phyloP scores from a whole-genome alignment of 2,329 filamentous ascomycete genomes.

The Furcasterigmium furcatum region DNA sequence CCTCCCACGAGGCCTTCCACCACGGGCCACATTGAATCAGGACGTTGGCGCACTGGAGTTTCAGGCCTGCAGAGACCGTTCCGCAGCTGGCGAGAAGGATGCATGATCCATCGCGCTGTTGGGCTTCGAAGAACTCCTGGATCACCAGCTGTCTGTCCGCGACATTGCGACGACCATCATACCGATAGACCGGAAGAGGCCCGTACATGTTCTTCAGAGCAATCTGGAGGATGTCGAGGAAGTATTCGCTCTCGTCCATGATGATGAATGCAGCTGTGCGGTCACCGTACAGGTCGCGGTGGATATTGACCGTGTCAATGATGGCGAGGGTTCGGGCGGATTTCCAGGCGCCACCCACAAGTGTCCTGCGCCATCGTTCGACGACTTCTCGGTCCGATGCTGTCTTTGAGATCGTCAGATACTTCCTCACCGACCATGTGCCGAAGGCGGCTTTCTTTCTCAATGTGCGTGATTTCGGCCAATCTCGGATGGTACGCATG shows the following conservation, averaged over 20 bases:
- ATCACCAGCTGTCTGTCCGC: neutral
- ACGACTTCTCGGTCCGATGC: no score
- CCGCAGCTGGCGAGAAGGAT: neutral
- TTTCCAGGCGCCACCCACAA: no score
- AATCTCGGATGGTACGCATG: neutral
- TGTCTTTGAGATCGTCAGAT: neutral
- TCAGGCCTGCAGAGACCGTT: neutral
- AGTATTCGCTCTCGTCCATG: neutral
- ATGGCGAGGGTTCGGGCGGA: neutral
- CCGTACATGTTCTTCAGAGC: neutral
- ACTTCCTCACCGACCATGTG: neutral
- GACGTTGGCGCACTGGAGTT: neutral
- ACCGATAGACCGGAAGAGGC: neutral
- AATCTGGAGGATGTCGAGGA: neutral
- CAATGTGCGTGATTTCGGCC: neutral
- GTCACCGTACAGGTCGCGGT: no score
- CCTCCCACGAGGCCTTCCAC: neutral
- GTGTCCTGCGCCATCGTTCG: no score
- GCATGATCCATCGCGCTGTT: no score
- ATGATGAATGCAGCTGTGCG: neutral
- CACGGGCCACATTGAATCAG: neutral
- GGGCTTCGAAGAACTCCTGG: neutral
- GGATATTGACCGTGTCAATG: neutral
- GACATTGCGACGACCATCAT: neutral
- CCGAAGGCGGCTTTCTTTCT: neutral